Percentiles rank a stretch among this genome's conserved stretches.
These are phyloP conservation scores for Thozetella sp. DNA, from an alignment of 495 filamentous ascomycete species.

Conservation along the genomic window DNA sequence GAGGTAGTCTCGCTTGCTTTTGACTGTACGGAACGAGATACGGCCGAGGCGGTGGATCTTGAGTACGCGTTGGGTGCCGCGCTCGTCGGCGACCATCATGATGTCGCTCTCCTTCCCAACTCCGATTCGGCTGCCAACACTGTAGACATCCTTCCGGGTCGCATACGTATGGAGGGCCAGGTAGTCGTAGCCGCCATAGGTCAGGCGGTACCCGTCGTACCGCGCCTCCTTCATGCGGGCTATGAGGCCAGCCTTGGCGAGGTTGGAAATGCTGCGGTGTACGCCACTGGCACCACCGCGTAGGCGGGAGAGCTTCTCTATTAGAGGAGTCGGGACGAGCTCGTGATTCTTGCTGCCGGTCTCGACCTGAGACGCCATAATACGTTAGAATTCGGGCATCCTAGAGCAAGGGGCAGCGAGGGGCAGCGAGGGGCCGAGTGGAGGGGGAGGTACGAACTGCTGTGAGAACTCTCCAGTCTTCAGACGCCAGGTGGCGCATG, in stretches of 20 bases:
- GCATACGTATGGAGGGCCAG: constrained; percentile 89
- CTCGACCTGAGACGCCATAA: constrained; percentile 90
- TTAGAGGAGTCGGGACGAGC: constrained; percentile 88
- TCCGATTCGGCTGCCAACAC: constrained; percentile 91
- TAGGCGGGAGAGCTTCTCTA: constrained; percentile 79
- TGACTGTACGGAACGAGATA: constrained; percentile 96
- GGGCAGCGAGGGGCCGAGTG: constrained; percentile 16
- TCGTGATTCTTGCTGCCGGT: constrained; percentile 95
- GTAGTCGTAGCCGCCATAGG: constrained; percentile 97
- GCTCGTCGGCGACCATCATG: constrained; percentile 78
- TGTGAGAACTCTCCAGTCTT: constrained; percentile 95
- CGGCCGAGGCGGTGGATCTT: constrained; percentile 93
- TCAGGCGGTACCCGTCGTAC: constrained; percentile 97
- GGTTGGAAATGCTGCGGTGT: constrained; percentile 81
- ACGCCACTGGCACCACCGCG: constrained; percentile 77
- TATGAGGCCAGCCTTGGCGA: constrained; percentile 92
- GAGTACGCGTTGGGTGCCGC: constrained; percentile 68
- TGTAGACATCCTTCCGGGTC: constrained; percentile 76
- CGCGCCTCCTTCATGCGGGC: constrained; percentile 92
- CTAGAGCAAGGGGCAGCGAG: constrained; percentile 4
- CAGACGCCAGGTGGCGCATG: constrained; percentile 85
- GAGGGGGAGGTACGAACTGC: constrained; percentile 61
- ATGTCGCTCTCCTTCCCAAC: constrained; percentile 98
- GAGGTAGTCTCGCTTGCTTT: constrained; percentile 94
- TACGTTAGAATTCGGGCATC: no score